Percentiles rank a stretch among this genome's conserved stretches.
These are phyloP conservation scores for Panicum miliaceum DNA, from an alignment of 176 grass and related monocot genomes.

Conservation along the genomic window DNA sequence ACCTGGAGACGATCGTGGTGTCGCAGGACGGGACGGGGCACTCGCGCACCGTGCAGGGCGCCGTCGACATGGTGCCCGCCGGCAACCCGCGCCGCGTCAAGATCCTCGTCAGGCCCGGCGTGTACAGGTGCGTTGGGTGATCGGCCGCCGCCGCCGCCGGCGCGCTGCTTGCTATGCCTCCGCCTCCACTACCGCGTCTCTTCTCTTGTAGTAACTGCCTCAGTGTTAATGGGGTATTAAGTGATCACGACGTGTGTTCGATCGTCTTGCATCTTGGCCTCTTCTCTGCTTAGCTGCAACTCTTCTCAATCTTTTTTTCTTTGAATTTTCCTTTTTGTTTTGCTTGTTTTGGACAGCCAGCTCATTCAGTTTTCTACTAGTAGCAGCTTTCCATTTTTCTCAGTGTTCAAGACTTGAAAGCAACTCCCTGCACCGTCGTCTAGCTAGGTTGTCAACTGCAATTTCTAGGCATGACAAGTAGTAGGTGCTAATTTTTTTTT, in stretches of 20 bases:
- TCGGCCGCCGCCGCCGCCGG: not conserved
- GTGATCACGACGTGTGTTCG: conserved; percentile 34
- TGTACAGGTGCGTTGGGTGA: conserved; percentile 63
- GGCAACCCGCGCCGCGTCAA: conserved; percentile 76
- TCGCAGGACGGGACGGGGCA: conserved; percentile 73
- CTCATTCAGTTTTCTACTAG: conserved; percentile 5
- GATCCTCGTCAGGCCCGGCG: conserved; percentile 70
- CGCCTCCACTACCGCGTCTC: not conserved
- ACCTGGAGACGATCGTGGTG: conserved; percentile 58
- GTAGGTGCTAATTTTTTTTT: too few species aligned
- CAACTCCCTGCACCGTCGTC: not conserved
- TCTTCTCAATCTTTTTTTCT: too few species aligned
- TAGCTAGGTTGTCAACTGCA: conserved; percentile 10
- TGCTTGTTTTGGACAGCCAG: not conserved
- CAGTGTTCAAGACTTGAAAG: not conserved
- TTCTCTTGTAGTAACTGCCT: conserved; percentile 28
- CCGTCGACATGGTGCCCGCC: conserved; percentile 81
- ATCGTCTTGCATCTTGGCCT: not conserved
- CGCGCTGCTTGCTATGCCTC: not conserved
- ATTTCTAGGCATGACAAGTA: not conserved
- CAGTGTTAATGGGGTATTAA: conserved; percentile 44
- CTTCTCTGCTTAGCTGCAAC: not conserved
- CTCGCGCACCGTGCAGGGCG: conserved; percentile 87
- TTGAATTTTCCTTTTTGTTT: not conserved
- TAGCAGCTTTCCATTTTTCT: not conserved